Conservation (phyloP, 768 basidiomycete genomes). For the Lentinula edodes region DNA sequence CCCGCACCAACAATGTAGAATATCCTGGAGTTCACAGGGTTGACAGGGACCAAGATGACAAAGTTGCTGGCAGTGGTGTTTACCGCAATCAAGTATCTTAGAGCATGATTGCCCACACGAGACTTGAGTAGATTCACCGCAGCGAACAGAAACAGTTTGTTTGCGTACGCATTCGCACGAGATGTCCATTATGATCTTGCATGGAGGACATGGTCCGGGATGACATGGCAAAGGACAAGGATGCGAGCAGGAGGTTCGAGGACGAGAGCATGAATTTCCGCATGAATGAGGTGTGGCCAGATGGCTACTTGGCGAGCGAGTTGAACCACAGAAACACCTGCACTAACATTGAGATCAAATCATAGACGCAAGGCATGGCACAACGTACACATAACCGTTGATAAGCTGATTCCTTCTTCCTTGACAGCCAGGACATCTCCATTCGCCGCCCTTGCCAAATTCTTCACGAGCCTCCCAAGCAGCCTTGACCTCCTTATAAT, state of each 20-base stretch:
- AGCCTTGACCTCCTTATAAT: constrained; percentile 63
- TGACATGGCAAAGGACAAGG: constrained; percentile 84
- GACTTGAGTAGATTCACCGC: constrained; percentile 37
- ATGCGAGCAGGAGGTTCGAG: constrained; percentile 64
- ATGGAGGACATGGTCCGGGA: constrained; percentile 96
- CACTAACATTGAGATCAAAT: constrained; percentile 6
- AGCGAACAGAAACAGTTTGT: constrained; percentile 51
- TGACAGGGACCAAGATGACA: constrained; percentile 81
- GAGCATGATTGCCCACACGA: constrained; percentile 41
- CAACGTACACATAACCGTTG: constrained; percentile 56
- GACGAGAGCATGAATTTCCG: constrained; percentile 59
- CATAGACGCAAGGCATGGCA: neutral
- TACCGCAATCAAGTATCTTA: constrained; percentile 55
- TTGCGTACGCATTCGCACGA: constrained; percentile 76
- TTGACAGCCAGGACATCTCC: constrained; percentile 95
- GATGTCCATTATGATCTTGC: constrained; percentile 71
- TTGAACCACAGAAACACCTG: constrained; percentile 83
- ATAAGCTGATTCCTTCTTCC: constrained; percentile 66
- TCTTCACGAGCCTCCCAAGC: constrained; percentile 74
- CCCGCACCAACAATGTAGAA: constrained; percentile 77
- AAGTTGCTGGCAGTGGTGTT: constrained; percentile 58
- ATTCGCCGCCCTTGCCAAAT: constrained; percentile 58
- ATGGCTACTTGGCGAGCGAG: constrained; percentile 65
- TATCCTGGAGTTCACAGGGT: constrained; percentile 52
- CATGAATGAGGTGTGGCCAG: constrained; percentile 77